phyloP scores from a whole-genome alignment of 176 grass and related monocot species.

The Tillandsia fasciculata region DNA sequence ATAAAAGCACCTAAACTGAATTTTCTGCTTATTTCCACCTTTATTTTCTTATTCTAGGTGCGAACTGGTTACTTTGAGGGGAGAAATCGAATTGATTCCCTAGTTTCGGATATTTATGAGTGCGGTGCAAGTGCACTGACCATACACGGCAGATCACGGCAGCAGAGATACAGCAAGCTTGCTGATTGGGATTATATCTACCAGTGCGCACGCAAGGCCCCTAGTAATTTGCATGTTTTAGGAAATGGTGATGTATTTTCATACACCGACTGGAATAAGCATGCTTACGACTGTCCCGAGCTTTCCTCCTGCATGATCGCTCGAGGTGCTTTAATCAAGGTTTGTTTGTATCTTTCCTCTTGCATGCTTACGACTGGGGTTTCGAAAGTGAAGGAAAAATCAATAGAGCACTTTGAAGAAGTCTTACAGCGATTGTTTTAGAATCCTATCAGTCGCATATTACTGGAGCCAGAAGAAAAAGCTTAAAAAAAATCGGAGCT shows the following conservation, averaged over 20 bases:
- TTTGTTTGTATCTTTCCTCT: slow-evolving; percentile 14
- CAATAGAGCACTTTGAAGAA: neutral
- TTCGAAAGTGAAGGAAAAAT: too few species aligned
- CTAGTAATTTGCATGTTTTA: slow-evolving; percentile 58
- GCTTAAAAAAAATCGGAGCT: too few species aligned
- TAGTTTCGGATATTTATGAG: slow-evolving; percentile 65
- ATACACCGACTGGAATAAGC: slow-evolving; percentile 69
- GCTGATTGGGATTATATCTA: slow-evolving; percentile 95
- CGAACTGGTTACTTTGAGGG: slow-evolving; percentile 94
- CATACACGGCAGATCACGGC: slow-evolving; percentile 82
- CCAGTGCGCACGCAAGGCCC: slow-evolving; percentile 73
- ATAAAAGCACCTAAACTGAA: neutral
- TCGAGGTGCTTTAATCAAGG: slow-evolving; percentile 84
- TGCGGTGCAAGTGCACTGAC: slow-evolving; percentile 80
- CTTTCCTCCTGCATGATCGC: slow-evolving; percentile 82
- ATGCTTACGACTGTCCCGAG: slow-evolving; percentile 40
- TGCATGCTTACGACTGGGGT: too few species aligned
- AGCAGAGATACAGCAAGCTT: slow-evolving; percentile 93
- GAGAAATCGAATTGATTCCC: slow-evolving; percentile 81
- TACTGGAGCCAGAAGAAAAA: too few species aligned
- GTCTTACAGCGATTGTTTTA: too few species aligned
- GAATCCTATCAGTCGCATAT: too few species aligned
- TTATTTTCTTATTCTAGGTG: slow-evolving; percentile 38
- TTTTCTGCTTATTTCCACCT: slow-evolving; percentile 4
- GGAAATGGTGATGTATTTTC: slow-evolving; percentile 96